Evolutionary conservation across 768 basidiomycete species (phyloP).

Genomic region (Mycena olivaceomarginata): DNA sequence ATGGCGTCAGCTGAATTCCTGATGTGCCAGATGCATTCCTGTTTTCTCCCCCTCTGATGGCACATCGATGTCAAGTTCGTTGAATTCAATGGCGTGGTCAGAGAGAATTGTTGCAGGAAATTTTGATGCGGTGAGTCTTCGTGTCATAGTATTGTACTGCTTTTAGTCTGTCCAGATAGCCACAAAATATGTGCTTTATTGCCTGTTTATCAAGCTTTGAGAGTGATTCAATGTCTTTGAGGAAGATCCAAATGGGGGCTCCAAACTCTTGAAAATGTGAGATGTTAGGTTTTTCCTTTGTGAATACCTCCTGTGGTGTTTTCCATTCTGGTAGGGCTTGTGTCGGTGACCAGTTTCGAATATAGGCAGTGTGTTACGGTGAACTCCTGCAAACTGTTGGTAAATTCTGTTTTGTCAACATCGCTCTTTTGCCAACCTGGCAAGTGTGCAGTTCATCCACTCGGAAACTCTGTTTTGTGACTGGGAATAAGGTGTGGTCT

Average conservation of each 20-base stretch:
- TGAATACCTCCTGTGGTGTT: constrained; percentile 26
- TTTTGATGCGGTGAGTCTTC: constrained; percentile 8
- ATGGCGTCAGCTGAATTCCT: background rate
- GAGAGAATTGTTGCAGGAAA: constrained; percentile 18
- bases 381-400: constrained; percentile 45
- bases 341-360: constrained; percentile 42
- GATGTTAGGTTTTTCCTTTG: background rate
- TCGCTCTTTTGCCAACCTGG: constrained; percentile 50
- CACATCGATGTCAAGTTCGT: background rate
- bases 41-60: constrained; percentile 30
- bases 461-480: no score
- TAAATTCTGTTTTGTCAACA: constrained; percentile 52
- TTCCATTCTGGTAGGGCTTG: background rate
- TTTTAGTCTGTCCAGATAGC: constrained; percentile 10
- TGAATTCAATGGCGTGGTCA: constrained; percentile 3
- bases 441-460: constrained; percentile 1
- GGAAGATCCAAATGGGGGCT: constrained; percentile 31
- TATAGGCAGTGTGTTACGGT: constrained; percentile 44
- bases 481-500: no score
- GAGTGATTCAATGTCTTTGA: background rate
- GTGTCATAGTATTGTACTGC: constrained; percentile 39
- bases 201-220: constrained; percentile 32
- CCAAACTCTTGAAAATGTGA: constrained; percentile 34
- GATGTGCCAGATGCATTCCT: constrained; percentile 16
- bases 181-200: constrained; percentile 27